Percentiles rank a stretch among this genome's conserved stretches.
These are phyloP conservation scores for Annulohypoxylon stygium DNA, from an alignment of 495 filamentous ascomycete species.

Conservation along the genomic window DNA sequence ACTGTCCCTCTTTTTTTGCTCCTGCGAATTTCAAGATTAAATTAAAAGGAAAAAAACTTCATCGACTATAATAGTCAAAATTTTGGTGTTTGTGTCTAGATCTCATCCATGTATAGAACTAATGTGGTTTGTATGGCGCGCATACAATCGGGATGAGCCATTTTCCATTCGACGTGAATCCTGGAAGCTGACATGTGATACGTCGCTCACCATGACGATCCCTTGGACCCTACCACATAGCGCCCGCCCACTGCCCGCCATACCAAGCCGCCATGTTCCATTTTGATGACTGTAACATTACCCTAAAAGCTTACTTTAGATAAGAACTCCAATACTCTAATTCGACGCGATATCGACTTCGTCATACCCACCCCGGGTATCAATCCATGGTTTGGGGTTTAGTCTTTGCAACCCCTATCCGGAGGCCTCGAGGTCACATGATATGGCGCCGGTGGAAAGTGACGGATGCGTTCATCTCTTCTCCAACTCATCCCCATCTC, in stretches of 20 bases:
- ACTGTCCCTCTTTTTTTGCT: background rate
- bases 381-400: conserved; percentile 26
- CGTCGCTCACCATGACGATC: background rate
- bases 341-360: conserved; percentile 21
- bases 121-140: conserved; percentile 5
- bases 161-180: conserved; percentile 7
- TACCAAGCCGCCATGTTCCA: background rate
- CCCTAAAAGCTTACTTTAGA: conserved; percentile 29
- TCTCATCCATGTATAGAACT: background rate
- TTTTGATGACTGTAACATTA: conserved; percentile 27
- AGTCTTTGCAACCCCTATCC: conserved; percentile 18
- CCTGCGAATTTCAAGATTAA: background rate
- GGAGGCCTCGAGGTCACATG: conserved; percentile 13
- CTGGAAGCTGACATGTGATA: conserved; percentile 6
- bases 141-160: conserved; percentile 42
- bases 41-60: conserved; percentile 1
- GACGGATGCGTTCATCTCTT: conserved; percentile 8
- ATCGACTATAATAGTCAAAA: background rate
- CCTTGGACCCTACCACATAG: background rate
- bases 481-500: background rate
- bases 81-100: conserved; percentile 3
- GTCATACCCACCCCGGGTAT: conserved; percentile 14
- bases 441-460: conserved; percentile 8
- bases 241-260: no score
- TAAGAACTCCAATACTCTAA: conserved; percentile 27